A percentile compares a stretch with the other conserved stretches of the same genome.
Conservation (phyloP, 75 land plant genomes). For the Larix kaempferi region DNA sequence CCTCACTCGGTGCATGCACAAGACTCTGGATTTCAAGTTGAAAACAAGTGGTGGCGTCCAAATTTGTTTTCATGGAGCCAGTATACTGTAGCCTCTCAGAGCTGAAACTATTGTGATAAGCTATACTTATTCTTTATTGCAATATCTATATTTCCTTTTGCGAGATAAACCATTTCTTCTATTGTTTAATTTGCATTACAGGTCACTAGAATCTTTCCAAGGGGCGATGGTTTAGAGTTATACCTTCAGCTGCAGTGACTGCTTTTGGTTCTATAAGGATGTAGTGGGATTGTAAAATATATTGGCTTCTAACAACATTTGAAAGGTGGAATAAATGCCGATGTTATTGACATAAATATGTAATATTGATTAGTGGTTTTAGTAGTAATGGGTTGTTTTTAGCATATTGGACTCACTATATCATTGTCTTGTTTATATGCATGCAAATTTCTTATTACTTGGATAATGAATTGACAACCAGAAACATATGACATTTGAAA, state of each 20-base stretch:
- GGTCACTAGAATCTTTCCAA: neutral
- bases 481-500: neutral
- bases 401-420: constrained; percentile 3
- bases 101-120: neutral
- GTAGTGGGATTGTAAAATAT: neutral
- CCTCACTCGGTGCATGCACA: neutral
- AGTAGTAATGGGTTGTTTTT: neutral
- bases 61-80: constrained; percentile 11
- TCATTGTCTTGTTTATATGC: neutral
- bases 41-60: constrained; percentile 11
- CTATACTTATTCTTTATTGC: constrained; percentile 2
- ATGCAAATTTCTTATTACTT: neutral
- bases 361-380: neutral
- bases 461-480: neutral
- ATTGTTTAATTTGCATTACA: neutral
- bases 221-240: neutral
- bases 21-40: constrained; percentile 9
- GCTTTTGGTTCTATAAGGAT: constrained; percentile 4
- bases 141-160: neutral
- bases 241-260: neutral
- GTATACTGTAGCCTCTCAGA: neutral
- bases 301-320: neutral
- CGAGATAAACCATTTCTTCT: neutral
- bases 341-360: constrained; percentile 2
- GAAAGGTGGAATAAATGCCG: neutral